Evolutionary conservation across 73 alveolate genomes (phyloP), one percentile per base, ranked within the genome.

Genomic region (Tetrahymena elliotti): DNA sequence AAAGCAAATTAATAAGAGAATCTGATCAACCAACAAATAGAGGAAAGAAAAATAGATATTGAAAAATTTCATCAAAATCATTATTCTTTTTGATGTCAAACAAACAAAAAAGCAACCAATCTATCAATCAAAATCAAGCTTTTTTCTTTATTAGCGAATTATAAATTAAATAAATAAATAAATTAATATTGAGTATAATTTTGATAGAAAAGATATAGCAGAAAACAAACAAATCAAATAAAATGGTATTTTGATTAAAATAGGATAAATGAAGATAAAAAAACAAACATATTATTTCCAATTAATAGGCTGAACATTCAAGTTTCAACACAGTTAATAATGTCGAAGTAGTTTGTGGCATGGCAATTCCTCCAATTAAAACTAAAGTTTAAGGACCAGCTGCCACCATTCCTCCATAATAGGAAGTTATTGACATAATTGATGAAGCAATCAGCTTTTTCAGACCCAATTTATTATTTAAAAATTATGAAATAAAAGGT

Each of bases 401-500:
- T 36, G 94, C 93, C 41, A 93, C 37, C 35, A 93, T 52, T 31
- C 54, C 54, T 40, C 88, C 38, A 38, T 84, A 54, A 24, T 39
- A 35, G 37, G 97, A 96, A 22, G 95, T 83, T 33, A 96, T 95
- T 41, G 99, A 97, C 94, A 95, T 97, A 83, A 93, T 97, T 24
- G 99, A 97, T 95, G 99, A 97, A 92, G 99, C 99, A 24, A 92
- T 97, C 24, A 52, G 47, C 33, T 93, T 93, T 35, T 97, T 96
- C 93, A 95, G 99, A 95, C 98, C 97, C 27, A 96, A 97, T 84
- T 95, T 97, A 41, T 96, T 96, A 94, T 97, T 96, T 94, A 95
- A 96, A 94, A 96, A 96, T 95, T 97, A 94, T 93, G 94, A 96
- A 38, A 96, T 97, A 16, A 95, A 96, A 47, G 88, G 88, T 68